phyloP scores from a whole-genome alignment of 352 stramenopile genomes.

The Albugo candida region DNA sequence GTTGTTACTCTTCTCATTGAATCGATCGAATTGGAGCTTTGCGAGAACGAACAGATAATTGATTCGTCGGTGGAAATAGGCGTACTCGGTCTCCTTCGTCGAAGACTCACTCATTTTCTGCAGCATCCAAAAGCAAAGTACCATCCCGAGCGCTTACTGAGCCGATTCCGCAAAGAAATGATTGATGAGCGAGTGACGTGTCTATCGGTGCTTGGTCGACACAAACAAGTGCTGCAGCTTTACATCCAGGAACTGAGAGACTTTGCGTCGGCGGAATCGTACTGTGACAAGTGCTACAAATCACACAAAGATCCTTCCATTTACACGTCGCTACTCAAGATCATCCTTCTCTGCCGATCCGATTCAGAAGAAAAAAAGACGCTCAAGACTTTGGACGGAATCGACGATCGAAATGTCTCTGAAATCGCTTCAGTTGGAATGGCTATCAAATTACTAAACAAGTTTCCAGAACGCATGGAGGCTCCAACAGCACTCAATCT shows the following conservation, averaged over 20 bases:
- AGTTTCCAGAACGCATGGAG: slow-evolving; percentile 66
- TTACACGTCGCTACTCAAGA: slow-evolving; percentile 52
- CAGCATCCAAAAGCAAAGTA: slow-evolving; percentile 28
- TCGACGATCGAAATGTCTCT: slow-evolving; percentile 3
- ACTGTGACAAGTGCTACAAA: slow-evolving; percentile 70
- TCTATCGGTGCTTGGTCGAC: slow-evolving; percentile 46
- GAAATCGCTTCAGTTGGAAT: slow-evolving; percentile 41
- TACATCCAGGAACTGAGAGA: slow-evolving; percentile 63
- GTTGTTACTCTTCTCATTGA: slow-evolving; percentile 62
- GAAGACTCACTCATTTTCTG: slow-evolving; percentile 47
- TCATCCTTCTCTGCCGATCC: slow-evolving; percentile 50
- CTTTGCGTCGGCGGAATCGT: slow-evolving; percentile 40
- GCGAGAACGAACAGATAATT: slow-evolving; percentile 18
- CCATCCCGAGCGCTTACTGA: slow-evolving; percentile 67
- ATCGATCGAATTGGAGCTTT: slow-evolving; percentile 18
- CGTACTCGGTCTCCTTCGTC: slow-evolving; percentile 28
- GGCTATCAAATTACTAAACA: slow-evolving; percentile 58
- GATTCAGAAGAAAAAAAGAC: slow-evolving; percentile 16
- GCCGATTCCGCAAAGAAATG: slow-evolving; percentile 48
- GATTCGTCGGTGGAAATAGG: slow-evolving; percentile 35
- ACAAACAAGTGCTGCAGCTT: slow-evolving; percentile 64
- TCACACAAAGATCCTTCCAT: slow-evolving; percentile 59
- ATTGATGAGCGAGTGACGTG: slow-evolving; percentile 59
- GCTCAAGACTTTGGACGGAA: slow-evolving; percentile 4
- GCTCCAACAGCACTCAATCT: slow-evolving; percentile 56